Evolutionary conservation across 2,329 filamentous ascomycete genomes (phyloP), one percentile per base, ranked within the genome.

Genomic region (Corinectria fuckeliana): DNA sequence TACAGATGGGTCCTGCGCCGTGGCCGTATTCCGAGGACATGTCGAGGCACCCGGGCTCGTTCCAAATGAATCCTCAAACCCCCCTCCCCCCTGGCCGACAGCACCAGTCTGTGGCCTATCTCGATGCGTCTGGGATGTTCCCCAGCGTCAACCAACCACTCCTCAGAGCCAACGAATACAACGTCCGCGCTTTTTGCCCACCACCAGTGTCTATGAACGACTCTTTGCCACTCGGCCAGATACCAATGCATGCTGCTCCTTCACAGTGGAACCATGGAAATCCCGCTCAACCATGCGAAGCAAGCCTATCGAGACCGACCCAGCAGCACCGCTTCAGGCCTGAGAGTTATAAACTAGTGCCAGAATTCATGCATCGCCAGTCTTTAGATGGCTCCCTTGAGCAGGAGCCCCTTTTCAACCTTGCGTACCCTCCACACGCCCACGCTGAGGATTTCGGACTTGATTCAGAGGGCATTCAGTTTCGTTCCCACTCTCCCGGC

Each of bases 111-210:
- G 44, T 48, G 25, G 51, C 61, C 28, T 64, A 66, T 13, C 53
- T 58, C 32, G 67, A 64, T 44, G 56, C 56, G 38, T 42, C 58
- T 16, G 58, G 55, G 8, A 64, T 61, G n/a, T 64, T 68, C 47
- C 61, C 62, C 13, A 63, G 63, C 42, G 44, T 60, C 25, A 69
- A 73, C 34, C 75, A 76, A 45, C 73, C 75, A 9, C 64, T 76
- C 26, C 61, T 77, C 55, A 73, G 71, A 59, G 71, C 73, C 28
- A 72, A 75, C 36, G 75, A 77, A 57, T 73, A 76, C 60, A 76
- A 77, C 51, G 73, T 76, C 16, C 71, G 74, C 45, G 75, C 75
- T 18, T 76, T 77, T 50, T 77, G 75, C 44, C 76, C 76, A 10
- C 75, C 74, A 0, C 75, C 76, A 4, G 65, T 69, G 25, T 70